Percentiles rank a stretch among this genome's conserved stretches.
phyloP scores from a whole-genome alignment of 768 basidiomycete genomes.

The Leccinum imitatum region DNA sequence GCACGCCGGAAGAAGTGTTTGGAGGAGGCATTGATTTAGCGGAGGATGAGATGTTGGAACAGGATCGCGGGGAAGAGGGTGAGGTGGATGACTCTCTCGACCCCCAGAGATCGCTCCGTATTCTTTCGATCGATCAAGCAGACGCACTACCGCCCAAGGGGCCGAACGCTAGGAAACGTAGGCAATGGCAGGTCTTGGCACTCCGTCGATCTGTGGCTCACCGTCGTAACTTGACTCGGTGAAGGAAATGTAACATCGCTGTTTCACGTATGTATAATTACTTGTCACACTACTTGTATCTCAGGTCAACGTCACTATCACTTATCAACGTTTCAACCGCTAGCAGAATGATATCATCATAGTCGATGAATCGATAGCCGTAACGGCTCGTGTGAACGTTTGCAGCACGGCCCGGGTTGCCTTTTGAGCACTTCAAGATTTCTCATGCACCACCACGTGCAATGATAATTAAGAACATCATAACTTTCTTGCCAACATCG shows the following conservation, averaged over 20 bases:
- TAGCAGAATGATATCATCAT: neutral
- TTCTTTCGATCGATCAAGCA: conserved; percentile 50
- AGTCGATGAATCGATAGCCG: neutral
- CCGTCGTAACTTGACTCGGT: conserved; percentile 20
- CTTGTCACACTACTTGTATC: neutral
- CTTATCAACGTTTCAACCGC: neutral
- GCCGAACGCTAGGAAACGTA: conserved; percentile 39
- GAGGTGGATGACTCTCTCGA: conserved; percentile 77
- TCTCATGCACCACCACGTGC: neutral
- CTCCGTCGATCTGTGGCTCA: conserved; percentile 36
- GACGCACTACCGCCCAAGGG: conserved; percentile 30
- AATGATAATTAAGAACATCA: neutral
- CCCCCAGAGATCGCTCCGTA: conserved; percentile 50
- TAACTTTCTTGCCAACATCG: neutral
- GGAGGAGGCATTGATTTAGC: conserved; percentile 65
- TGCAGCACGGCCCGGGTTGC: neutral
- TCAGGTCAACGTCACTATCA: neutral
- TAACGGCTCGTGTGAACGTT: neutral
- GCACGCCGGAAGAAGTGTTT: conserved; percentile 69
- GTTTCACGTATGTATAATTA: neutral
- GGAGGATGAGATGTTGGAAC: conserved; percentile 78
- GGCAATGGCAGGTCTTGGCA: conserved; percentile 49
- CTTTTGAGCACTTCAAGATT: neutral
- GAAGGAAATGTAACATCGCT: neutral
- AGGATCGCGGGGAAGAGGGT: conserved; percentile 74